phyloP scores from a whole-genome alignment of 495 filamentous ascomycete species.

The Corynascus novoguineensis region DNA sequence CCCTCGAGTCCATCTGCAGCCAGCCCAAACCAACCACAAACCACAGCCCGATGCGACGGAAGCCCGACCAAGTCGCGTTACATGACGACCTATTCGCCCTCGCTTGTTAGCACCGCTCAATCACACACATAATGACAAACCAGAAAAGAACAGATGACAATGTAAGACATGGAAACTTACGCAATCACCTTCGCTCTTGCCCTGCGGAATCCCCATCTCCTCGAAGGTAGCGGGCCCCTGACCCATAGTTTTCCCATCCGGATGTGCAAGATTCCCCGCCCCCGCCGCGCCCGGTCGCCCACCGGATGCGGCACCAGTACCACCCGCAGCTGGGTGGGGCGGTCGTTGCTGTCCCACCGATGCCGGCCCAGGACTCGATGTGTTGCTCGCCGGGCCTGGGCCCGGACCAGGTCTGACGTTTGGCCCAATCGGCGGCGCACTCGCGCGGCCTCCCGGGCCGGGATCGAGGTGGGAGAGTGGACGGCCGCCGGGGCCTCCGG shows the following conservation, averaged over 20 bases:
- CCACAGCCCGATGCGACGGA: background rate
- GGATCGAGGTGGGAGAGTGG: constrained; percentile 1
- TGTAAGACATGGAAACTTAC: constrained; percentile 51
- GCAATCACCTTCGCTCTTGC: constrained; percentile 78
- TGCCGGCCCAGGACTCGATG: background rate
- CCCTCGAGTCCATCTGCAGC: background rate
- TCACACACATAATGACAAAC: background rate
- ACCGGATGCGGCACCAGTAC: background rate
- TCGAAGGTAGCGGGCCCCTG: constrained; percentile 96
- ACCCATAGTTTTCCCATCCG: constrained; percentile 49
- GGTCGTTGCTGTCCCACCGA: background rate
- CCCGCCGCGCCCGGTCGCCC: background rate
- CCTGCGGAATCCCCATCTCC: constrained; percentile 88
- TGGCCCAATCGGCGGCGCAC: constrained; percentile 30
- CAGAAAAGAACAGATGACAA: background rate
- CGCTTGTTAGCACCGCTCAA: background rate
- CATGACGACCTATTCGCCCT: background rate
- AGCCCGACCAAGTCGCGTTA: background rate
- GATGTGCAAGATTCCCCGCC: constrained; percentile 11
- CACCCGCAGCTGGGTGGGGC: background rate
- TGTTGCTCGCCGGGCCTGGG: background rate
- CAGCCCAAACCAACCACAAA: background rate
- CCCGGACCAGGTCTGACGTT: constrained; percentile 10
- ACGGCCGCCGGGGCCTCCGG: background rate
- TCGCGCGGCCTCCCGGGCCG: constrained; percentile 22